Conservation (phyloP, 371 early-diverging fungal genomes). For the Mortierella sp. region DNA sequence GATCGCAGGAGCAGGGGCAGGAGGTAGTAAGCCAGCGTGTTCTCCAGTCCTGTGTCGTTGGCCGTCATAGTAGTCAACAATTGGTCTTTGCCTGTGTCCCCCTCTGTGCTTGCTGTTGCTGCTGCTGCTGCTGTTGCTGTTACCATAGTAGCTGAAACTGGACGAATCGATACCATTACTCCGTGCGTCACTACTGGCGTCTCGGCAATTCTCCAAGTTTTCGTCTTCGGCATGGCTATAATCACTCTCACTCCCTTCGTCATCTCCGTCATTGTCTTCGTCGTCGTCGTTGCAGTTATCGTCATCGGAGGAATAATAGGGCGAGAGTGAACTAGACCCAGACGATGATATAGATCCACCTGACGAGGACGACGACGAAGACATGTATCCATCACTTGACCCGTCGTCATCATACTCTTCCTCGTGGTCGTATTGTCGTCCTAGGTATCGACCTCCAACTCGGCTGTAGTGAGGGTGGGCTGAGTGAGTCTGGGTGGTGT, state of each 20-base stretch:
- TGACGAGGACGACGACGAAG: constrained; percentile 20
- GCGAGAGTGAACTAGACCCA: constrained; percentile 4
- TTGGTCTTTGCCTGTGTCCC: not conserved
- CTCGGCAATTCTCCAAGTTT: constrained; percentile 10
- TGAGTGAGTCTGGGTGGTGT: not conserved
- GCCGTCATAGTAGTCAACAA: constrained; percentile 13
- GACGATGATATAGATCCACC: constrained; percentile 12
- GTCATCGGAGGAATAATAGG: constrained; percentile 28
- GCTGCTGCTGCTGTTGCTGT: not conserved
- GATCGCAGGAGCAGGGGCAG: constrained; percentile 25
- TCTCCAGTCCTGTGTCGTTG: constrained; percentile 5
- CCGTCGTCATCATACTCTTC: constrained; percentile 24
- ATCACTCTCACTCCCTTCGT: constrained; percentile 22
- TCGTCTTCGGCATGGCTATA: constrained; percentile 8
- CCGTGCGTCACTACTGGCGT: not conserved
- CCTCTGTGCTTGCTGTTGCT: not conserved
- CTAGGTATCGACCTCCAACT: constrained; percentile 10
- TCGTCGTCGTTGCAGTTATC: constrained; percentile 13
- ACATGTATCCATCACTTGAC: constrained; percentile 30
- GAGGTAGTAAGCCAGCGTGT: constrained; percentile 26
- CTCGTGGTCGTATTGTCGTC: constrained; percentile 18
- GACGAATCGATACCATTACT: constrained; percentile 18
- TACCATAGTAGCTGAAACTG: constrained; percentile 5
- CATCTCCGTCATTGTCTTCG: constrained; percentile 16
- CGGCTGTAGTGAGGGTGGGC: constrained; percentile 2